Evolutionary conservation across 306 rosid genomes (phyloP).

Genomic region (Datisca glomerata): DNA sequence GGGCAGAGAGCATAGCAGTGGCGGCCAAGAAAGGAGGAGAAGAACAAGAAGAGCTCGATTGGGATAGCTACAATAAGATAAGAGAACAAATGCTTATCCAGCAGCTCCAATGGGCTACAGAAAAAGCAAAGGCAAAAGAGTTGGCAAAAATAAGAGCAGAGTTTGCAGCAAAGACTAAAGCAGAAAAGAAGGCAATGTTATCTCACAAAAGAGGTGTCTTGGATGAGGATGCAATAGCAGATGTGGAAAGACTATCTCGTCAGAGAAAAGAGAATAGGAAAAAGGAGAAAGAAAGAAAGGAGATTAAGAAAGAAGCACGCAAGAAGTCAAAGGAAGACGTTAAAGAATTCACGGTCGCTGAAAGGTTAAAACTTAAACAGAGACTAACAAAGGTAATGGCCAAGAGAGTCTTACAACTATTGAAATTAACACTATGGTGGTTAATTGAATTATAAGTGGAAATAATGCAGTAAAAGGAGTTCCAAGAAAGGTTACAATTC

Average conservation of each 20-base stretch:
- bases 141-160: slow-evolving; percentile 30
- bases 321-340: slow-evolving; percentile 19
- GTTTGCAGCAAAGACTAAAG: slow-evolving; percentile 37
- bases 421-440: background rate
- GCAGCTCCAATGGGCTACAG: slow-evolving; percentile 29
- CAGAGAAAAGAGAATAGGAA: slow-evolving; percentile 10
- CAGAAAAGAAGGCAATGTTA: slow-evolving; percentile 27
- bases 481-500: background rate
- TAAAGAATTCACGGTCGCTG: slow-evolving; percentile 20
- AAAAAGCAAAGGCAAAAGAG: slow-evolving; percentile 42
- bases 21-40: slow-evolving; percentile 60
- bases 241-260: slow-evolving; percentile 3
- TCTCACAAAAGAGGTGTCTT: slow-evolving; percentile 22
- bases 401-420: background rate
- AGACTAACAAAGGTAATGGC: slow-evolving; percentile 37
- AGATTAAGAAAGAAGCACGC: no score
- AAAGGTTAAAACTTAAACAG: slow-evolving; percentile 23
- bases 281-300: slow-evolving; percentile 13
- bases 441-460: background rate
- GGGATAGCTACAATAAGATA: slow-evolving; percentile 63
- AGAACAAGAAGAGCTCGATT: slow-evolving; percentile 49
- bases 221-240: slow-evolving; percentile 16
- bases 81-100: slow-evolving; percentile 30
- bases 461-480: background rate
- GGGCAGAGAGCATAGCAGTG: slow-evolving; percentile 55